Base-by-base conservation (phyloP, 1,284 basidiomycete genomes). In the Fomes fomentarius region DNA sequence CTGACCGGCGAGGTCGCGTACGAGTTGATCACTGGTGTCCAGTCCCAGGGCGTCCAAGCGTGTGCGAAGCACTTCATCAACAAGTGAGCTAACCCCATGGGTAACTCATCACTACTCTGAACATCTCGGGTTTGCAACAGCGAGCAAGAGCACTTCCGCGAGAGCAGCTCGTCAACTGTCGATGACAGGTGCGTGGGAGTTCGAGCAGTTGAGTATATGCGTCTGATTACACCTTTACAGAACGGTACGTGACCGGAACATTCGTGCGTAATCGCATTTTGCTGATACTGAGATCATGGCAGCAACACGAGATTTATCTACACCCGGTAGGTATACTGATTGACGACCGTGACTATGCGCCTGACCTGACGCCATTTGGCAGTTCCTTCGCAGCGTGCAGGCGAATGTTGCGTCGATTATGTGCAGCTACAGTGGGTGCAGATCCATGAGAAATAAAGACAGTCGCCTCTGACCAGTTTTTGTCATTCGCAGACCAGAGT, bases 331-430 rank as follows among this genome's bases (percentile, higher is more conserved):
- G 54, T 28, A 51, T 7, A 10, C 28, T 43, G 14, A 7, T 8
- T 6, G 15, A 3, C 24, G 40, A 28, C 15, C 54, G 26, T 56
- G 45, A 3, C 11, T 15, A 37, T 10, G 9, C 19, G n/a, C 7
- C 5, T 1, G 24, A 33, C 19, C 7, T 5, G 5, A 47, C 24
- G 7, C 21, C 25, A 14, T 17, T 34, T 24, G 43, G 41, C 39
- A 81, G 80, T 87, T 87, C 73, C 66, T 88, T 47, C 77, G 81
- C 38, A 81, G 81, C 19, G 80, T 89, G 4, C 80, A 84, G 61
- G 85, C 86, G 0, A 82, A 83, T 47, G 85, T 88, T 2, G 84
- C 84, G 5, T 74, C 81, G 2, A 77, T 89, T 39, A 91, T 90
- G 87, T 89, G 85, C 69, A 83, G 83, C 47, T 89, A 89, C 69